Base-by-base conservation (phyloP, 2,329 filamentous ascomycete genomes). In the Keithomyces neogunnii region DNA sequence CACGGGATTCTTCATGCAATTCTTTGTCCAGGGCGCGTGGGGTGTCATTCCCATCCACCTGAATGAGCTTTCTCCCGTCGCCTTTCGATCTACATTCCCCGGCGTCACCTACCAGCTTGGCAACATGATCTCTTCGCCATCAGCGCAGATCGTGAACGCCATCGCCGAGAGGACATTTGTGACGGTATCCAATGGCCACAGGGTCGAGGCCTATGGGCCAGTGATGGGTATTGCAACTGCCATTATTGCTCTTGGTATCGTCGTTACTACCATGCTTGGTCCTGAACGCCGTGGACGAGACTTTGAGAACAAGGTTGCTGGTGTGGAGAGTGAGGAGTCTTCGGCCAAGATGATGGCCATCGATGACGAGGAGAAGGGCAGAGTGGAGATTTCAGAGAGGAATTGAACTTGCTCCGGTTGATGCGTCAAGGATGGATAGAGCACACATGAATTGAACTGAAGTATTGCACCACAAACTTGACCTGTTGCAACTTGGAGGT, bases 171-270 rank as follows among this genome's bases (percentile, higher is more conserved):
- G 70, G 44, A 75, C 74, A 35, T 76, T 75, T 39, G 72, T 89
- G 45, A 80, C 66, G 0, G 72, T 75, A 40, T 62, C 63, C 5
- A 70, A 72, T 8, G 85, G 86, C 3, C 64, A 81, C 51, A 65
- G 63, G 3, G 85, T 82, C 1, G 79, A 86, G 48, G 85, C 84
- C 0, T 90, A 90, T 58, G 87, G 86, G 0, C 86, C 84, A 0
- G 80, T 80, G 13, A 91, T 89, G 87, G 86, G 78, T 10, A 72
- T 89, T 51, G 86, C 84, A 3, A 90, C 86, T 3, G 86, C 83
- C 1, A 90, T 91, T 58, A 89, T 90, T 56, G 84, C 82, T 1
- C 45, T 80, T 0, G 86, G 86, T 1, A 89, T 91, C 54, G 73
- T 77, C 9, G 62, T 84, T 28, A 89, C 85, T 0, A 80, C 82